Conservation (phyloP, 108 stramenopile species). For the Fistulifera solaris region DNA sequence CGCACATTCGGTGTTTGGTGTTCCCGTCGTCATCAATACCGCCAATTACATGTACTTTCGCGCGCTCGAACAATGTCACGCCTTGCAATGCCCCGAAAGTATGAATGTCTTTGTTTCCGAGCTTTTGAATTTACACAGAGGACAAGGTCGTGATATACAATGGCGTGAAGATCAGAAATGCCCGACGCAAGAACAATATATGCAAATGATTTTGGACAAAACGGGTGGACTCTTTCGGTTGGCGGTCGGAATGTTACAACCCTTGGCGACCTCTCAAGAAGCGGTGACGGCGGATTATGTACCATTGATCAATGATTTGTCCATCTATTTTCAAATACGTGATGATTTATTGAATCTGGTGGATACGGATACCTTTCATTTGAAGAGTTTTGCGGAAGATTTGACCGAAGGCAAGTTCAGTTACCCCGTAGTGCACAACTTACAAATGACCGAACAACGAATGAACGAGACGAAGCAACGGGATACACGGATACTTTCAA, state of each 20-base stretch:
- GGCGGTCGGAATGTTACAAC: slow-evolving; percentile 88
- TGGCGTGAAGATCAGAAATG: slow-evolving; percentile 70
- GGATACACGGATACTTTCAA: slow-evolving; percentile 65
- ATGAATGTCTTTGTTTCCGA: slow-evolving; percentile 80
- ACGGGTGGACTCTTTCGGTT: slow-evolving; percentile 94
- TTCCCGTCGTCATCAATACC: slow-evolving; percentile 86
- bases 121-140: slow-evolving; percentile 88
- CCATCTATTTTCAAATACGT: slow-evolving; percentile 93
- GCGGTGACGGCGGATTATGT: slow-evolving; percentile 43
- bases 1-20: slow-evolving; percentile 89
- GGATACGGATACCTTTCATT: slow-evolving; percentile 88
- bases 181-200: slow-evolving; percentile 81
- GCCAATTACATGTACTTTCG: slow-evolving; percentile 96
- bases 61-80: slow-evolving; percentile 77
- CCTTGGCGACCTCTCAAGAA: slow-evolving; percentile 65
- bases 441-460: slow-evolving; percentile 15
- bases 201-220: slow-evolving; percentile 84
- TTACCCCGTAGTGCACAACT: slow-evolving; percentile 85
- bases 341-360: slow-evolving; percentile 93
- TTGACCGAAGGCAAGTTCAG: slow-evolving; percentile 95
- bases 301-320: slow-evolving; percentile 78
- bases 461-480: slow-evolving; percentile 4
- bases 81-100: slow-evolving; percentile 51
- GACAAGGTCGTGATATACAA: slow-evolving; percentile 88
- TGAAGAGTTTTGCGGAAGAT: slow-evolving; percentile 95